Percentiles rank a stretch among this genome's conserved stretches.
Conservation (phyloP, 2,329 filamentous ascomycete species). For the Anthostomella pinea region DNA sequence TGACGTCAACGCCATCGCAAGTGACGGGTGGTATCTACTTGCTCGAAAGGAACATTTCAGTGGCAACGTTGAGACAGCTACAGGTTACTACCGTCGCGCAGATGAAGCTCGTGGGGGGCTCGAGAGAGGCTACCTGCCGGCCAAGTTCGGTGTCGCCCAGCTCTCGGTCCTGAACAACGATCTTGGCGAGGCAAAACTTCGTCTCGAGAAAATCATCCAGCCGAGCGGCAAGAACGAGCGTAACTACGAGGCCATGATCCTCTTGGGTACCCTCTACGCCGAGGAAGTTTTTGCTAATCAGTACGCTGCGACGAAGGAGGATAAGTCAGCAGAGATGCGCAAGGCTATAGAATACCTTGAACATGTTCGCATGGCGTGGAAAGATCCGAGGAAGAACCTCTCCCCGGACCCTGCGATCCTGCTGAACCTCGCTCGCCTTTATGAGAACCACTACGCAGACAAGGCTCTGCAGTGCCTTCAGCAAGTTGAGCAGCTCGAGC, state of each 20-base stretch:
- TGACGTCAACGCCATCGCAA: conserved; percentile 93
- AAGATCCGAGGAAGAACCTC: conserved; percentile 82
- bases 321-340: conserved; percentile 79
- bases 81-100: conserved; percentile 83
- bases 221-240: conserved; percentile 61
- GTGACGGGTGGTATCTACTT: conserved; percentile 95
- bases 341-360: conserved; percentile 87
- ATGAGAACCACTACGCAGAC: conserved; percentile 81
- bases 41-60: conserved; percentile 87
- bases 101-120: conserved; percentile 88
- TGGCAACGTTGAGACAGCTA: conserved; percentile 70
- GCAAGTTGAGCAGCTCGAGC: conserved; percentile 87
- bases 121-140: conserved; percentile 88
- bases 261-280: conserved; percentile 87
- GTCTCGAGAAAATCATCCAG: conserved; percentile 90
- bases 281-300: conserved; percentile 88
- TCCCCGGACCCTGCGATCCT: conserved; percentile 82
- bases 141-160: conserved; percentile 92
- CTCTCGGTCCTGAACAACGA: conserved; percentile 82
- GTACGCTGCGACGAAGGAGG: conserved; percentile 70
- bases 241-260: conserved; percentile 82
- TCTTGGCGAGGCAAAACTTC: conserved; percentile 86
- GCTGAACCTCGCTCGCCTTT: conserved; percentile 86
- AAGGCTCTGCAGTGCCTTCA: conserved; percentile 89
- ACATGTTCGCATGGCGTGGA: conserved; percentile 82